phyloP scores from a whole-genome alignment of 192 early-diverging fungal genomes.

The Chytriomyces sp. region DNA sequence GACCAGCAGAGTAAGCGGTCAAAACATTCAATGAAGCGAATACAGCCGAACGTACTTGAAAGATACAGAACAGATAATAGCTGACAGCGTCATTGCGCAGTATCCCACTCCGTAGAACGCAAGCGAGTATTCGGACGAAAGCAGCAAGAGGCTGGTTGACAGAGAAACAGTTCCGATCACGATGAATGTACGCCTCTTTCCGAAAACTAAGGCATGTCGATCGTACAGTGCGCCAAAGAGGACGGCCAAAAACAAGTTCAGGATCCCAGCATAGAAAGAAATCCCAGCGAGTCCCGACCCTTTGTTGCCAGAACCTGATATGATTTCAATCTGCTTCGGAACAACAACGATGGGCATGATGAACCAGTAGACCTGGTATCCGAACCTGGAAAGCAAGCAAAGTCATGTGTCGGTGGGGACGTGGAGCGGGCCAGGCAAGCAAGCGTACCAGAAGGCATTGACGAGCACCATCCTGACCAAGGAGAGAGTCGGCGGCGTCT shows the following conservation, averaged over 20 bases:
- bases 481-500: neutral
- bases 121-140: slow-evolving; percentile 35
- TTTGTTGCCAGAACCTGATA: slow-evolving; percentile 45
- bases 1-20: too few relatives aligned
- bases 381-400: neutral
- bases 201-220: slow-evolving; percentile 30
- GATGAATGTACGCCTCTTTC: slow-evolving; percentile 42
- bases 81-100: slow-evolving; percentile 31
- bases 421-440: neutral
- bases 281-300: slow-evolving; percentile 46
- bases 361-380: slow-evolving; percentile 53
- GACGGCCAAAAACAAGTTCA: slow-evolving; percentile 46
- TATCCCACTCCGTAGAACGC: slow-evolving; percentile 44
- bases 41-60: slow-evolving; percentile 35
- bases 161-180: slow-evolving; percentile 42
- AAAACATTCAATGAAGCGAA: too few relatives aligned
- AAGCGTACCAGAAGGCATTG: slow-evolving; percentile 47
- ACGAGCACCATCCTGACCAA: slow-evolving; percentile 14
- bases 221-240: slow-evolving; percentile 51
- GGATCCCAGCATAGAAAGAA: slow-evolving; percentile 39
- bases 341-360: slow-evolving; percentile 44
- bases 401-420: neutral
- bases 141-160: slow-evolving; percentile 37
- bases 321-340: slow-evolving; percentile 43
- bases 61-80: slow-evolving; percentile 44